Base-by-base conservation (phyloP, 2,329 filamentous ascomycete species). In the Sordariomycetes sp. region DNA sequence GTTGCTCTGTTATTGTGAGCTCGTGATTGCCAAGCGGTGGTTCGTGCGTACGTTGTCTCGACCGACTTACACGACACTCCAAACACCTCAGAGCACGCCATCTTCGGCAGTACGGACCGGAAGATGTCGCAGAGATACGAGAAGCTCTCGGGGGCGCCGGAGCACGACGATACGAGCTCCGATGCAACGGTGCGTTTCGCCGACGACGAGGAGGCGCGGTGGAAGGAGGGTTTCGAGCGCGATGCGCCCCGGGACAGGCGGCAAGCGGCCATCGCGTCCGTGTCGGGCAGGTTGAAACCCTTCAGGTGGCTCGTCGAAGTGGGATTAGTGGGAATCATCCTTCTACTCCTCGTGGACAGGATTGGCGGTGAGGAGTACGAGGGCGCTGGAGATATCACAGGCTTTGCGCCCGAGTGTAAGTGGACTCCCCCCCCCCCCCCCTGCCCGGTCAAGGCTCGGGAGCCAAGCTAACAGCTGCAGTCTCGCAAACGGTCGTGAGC, bases 341-440 rank as follows among this genome's bases (percentile, higher is more conserved):
- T 72, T 36, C 65, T 65, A 1, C 65, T 73, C 10, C 60, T 73
- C 25, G 36, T 72, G 5, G 68, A 72, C 32, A 62, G 66, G 32
- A 63, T 63, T 12, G 5, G 13, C 56, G 52, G 55, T 39, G 59
- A 55, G 57, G 59, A 24, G 60, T 57, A 58, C 5, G 69, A 72
- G 42, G 64, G 67, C 1, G 64, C 62, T 0, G 71, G 70, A 2
- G 72, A 74, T 57, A 61, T 74, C 24, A 70, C 70, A 1, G 70
- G 70, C 2, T 73, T 74, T 58, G 69, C 69, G 24, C 72, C 71
- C 2, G 60, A 62, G 45, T 69, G 69, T 72, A 59, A 61, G 69
- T 61, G n/a, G n/a, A n/a, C n/a, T n/a, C n/a, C n/a, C n/a, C n/a
- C n/a, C n/a, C n/a, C n/a, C n/a, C 8, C 5, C 13, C 15, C 17